Conservation (phyloP, 441 rosid genomes). For the Erodium texanum region DNA sequence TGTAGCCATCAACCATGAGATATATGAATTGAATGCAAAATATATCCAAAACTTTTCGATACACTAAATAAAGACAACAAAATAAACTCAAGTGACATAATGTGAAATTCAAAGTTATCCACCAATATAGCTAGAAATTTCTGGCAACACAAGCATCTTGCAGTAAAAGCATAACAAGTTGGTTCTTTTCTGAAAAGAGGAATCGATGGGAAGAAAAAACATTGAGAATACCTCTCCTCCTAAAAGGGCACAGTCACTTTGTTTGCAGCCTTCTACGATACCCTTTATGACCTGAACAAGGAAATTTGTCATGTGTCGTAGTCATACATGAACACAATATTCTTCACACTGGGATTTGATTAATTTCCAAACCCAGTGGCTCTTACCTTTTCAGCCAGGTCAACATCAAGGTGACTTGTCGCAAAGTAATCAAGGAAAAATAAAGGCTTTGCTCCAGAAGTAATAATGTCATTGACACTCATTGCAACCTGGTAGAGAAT, state of each 20-base stretch:
- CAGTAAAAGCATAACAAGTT: background rate
- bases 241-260: constrained; percentile 64
- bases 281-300: constrained; percentile 72
- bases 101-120: background rate
- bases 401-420: constrained; percentile 79
- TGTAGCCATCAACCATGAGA: too few relatives aligned
- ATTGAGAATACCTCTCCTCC: constrained; percentile 77
- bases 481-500: constrained; percentile 60
- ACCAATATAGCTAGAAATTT: background rate
- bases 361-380: background rate
- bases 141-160: background rate
- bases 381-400: constrained; percentile 85
- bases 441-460: constrained; percentile 90
- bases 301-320: background rate
- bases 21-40: too few relatives aligned
- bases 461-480: constrained; percentile 92
- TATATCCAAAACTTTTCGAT: background rate
- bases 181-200: too few relatives aligned
- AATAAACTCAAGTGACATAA: background rate
- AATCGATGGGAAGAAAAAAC: constrained; percentile 1
- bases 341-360: background rate
- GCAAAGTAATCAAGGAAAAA: constrained; percentile 94
- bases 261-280: constrained; percentile 79
- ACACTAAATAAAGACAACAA: background rate
- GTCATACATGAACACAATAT: background rate